Percentiles rank a stretch among this genome's conserved stretches.
These are phyloP conservation scores for Heterobasidion annosum DNA, from an alignment of 1,284 basidiomycete genomes.

Conservation along the genomic window DNA sequence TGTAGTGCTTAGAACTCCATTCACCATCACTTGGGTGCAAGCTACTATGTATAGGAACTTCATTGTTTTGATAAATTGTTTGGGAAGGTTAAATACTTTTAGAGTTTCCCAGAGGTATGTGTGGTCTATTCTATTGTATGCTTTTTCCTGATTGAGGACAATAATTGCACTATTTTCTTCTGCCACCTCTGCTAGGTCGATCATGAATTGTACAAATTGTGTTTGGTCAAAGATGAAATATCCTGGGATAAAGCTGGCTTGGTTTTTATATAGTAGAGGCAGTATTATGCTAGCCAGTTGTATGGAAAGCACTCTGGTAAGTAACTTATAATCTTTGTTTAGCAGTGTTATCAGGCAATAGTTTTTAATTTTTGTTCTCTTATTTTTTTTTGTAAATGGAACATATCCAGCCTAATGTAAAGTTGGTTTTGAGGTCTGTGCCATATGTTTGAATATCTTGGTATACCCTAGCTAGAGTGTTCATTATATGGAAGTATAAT, in stretches of 20 bases:
- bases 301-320: not conserved
- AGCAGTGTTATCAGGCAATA: constrained; percentile 25
- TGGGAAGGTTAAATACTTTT: constrained; percentile 11
- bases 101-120: constrained; percentile 20
- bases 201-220: constrained; percentile 13
- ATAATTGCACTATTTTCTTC: constrained; percentile 18
- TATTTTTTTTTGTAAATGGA: constrained; percentile 25
- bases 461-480: too few species aligned
- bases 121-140: constrained; percentile 21
- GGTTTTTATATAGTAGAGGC: not conserved
- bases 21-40: constrained; percentile 15
- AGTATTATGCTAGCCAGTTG: not conserved
- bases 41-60: constrained; percentile 17
- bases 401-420: constrained; percentile 20
- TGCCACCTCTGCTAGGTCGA: constrained; percentile 14
- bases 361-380: constrained; percentile 16
- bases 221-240: constrained; percentile 8
- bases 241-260: not conserved
- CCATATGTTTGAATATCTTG: too few species aligned
- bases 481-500: too few species aligned
- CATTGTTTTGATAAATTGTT: constrained; percentile 12
- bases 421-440: too few species aligned
- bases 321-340: constrained; percentile 19
- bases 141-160: constrained; percentile 24
- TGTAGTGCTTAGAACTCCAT: constrained; percentile 16